Evolutionary conservation across 768 basidiomycete genomes (phyloP).

Genomic region (Podaxis sp.): DNA sequence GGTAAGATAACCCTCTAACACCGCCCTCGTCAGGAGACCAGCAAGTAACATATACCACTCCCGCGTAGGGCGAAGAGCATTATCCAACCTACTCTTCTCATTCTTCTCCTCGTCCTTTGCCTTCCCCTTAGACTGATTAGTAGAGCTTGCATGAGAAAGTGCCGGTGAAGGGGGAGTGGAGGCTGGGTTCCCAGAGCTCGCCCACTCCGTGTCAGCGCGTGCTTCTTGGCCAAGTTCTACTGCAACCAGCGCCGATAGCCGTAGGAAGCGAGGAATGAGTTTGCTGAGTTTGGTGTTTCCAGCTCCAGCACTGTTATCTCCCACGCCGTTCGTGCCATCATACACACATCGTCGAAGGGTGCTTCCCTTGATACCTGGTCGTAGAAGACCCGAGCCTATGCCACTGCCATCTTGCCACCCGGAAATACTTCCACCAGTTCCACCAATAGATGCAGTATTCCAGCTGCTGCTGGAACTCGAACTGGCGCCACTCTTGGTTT

Average conservation of each 20-base stretch:
- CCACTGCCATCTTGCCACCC: constrained; percentile 77
- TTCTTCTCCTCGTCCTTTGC: constrained; percentile 4
- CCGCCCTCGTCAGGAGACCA: constrained; percentile 76
- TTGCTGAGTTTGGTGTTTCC: constrained; percentile 64
- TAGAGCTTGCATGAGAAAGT: background rate
- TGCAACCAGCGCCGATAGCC: constrained; percentile 74
- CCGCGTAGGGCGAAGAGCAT: constrained; percentile 62
- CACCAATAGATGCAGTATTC: background rate
- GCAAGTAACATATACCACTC: constrained; percentile 82
- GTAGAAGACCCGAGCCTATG: constrained; percentile 64
- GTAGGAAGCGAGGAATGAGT: constrained; percentile 66
- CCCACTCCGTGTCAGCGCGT: constrained; percentile 28
- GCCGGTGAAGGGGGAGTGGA: background rate
- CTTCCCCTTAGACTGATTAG: background rate
- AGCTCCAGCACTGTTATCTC: constrained; percentile 33
- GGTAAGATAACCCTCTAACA: constrained; percentile 79
- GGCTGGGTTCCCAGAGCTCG: background rate
- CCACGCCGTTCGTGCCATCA: constrained; percentile 14
- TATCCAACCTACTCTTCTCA: constrained; percentile 30
- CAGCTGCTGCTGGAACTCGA: constrained; percentile 1
- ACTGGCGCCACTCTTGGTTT: background rate
- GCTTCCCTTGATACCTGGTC: constrained; percentile 52
- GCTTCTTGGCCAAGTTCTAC: constrained; percentile 73
- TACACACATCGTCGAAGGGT: constrained; percentile 48
- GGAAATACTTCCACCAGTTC: constrained; percentile 45